Evolutionary conservation across 208 protist genomes (phyloP).

Genomic region (Porcisia hertigi): DNA sequence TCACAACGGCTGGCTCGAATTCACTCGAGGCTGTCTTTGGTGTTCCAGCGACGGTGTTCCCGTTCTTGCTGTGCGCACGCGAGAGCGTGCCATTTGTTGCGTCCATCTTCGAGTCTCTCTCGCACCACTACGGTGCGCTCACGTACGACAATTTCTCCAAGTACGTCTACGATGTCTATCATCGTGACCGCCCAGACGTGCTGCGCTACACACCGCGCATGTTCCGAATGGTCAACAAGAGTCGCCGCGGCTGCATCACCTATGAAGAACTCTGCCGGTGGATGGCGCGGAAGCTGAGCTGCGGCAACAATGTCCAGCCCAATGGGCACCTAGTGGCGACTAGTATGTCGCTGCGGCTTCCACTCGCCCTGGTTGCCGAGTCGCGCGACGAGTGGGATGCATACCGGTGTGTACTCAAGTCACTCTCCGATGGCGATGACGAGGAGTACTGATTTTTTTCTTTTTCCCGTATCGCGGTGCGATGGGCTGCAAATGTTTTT

Average conservation of each 20-base stretch:
- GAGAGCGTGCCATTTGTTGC: slow-evolving; percentile 76
- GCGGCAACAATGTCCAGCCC: slow-evolving; percentile 56
- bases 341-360: slow-evolving; percentile 77
- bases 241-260: slow-evolving; percentile 68
- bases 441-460: slow-evolving; percentile 37
- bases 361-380: slow-evolving; percentile 62
- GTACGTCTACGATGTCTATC: slow-evolving; percentile 69
- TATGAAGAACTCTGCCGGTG: slow-evolving; percentile 88
- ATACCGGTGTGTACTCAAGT: slow-evolving; percentile 47
- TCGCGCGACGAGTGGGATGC: slow-evolving; percentile 57
- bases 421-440: slow-evolving; percentile 66
- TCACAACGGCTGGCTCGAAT: slow-evolving; percentile 74
- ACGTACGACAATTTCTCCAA: slow-evolving; percentile 65
- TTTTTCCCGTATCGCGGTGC: not conserved
- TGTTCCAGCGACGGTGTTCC: slow-evolving; percentile 82
- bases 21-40: slow-evolving; percentile 86
- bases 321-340: slow-evolving; percentile 73
- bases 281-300: slow-evolving; percentile 84
- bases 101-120: slow-evolving; percentile 52
- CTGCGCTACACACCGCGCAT: slow-evolving; percentile 73
- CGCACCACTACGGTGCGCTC: slow-evolving; percentile 59
- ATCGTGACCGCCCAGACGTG: slow-evolving; percentile 60
- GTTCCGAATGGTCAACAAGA: slow-evolving; percentile 83
- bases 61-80: slow-evolving; percentile 76
- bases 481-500: not conserved